These are phyloP conservation scores for Colletotrichum chlorophyti DNA, from an alignment of 2,329 filamentous ascomycete genomes.

Conservation along the genomic window DNA sequence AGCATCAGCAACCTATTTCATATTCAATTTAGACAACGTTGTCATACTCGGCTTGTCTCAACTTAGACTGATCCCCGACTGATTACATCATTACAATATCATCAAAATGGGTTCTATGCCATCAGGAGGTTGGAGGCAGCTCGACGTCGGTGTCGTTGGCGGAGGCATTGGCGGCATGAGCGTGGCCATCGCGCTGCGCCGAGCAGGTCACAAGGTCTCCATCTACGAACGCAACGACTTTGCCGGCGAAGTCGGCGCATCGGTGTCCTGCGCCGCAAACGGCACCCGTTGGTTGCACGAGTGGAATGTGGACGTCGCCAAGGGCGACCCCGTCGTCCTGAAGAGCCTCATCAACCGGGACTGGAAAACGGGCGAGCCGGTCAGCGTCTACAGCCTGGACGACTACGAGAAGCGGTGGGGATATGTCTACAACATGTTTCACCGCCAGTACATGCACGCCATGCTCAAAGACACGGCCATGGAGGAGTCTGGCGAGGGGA, in stretches of 20 bases:
- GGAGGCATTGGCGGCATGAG: slow-evolving; percentile 57
- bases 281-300: slow-evolving; percentile 74
- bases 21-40: background rate
- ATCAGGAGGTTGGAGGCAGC: slow-evolving; percentile 47
- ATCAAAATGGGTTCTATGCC: slow-evolving; percentile 19
- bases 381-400: slow-evolving; percentile 67
- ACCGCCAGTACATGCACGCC: slow-evolving; percentile 71
- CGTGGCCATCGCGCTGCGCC: slow-evolving; percentile 52
- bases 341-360: slow-evolving; percentile 72
- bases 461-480: slow-evolving; percentile 69
- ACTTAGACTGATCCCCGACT: no score
- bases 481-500: slow-evolving; percentile 58
- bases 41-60: background rate
- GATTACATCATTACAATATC: background rate
- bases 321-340: slow-evolving; percentile 70
- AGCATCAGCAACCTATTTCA: background rate
- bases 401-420: slow-evolving; percentile 73
- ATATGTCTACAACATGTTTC: slow-evolving; percentile 73
- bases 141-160: slow-evolving; percentile 52
- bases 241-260: slow-evolving; percentile 72
- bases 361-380: slow-evolving; percentile 72
- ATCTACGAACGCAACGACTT: slow-evolving; percentile 73
- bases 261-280: slow-evolving; percentile 73
- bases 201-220: slow-evolving; percentile 56
- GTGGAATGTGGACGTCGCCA: slow-evolving; percentile 69